These are phyloP conservation scores for Leptoxyphium fumago DNA, from an alignment of 2,329 filamentous ascomycete species.

Conservation along the genomic window DNA sequence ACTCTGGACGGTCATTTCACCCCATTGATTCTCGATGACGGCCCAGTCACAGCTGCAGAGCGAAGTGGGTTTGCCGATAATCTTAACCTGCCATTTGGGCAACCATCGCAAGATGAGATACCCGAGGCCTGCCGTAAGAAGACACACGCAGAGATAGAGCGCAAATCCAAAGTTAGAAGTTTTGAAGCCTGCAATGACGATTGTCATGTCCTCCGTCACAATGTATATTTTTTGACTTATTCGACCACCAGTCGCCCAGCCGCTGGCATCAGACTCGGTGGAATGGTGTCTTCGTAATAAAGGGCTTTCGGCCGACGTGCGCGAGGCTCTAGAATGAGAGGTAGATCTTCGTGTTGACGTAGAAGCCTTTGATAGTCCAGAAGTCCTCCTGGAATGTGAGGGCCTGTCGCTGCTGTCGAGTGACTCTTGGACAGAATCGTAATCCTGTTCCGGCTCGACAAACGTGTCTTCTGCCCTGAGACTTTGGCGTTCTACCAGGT, in stretches of 20 bases:
- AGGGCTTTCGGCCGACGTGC: slow-evolving; percentile 31
- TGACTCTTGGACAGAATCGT: slow-evolving; percentile 6
- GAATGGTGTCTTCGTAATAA: slow-evolving; percentile 61
- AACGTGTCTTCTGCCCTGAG: slow-evolving; percentile 23
- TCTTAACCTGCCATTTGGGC: slow-evolving; percentile 66
- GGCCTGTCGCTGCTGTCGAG: slow-evolving; percentile 4
- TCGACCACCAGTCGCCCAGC: slow-evolving; percentile 44
- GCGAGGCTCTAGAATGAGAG: slow-evolving; percentile 3
- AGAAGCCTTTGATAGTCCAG: slow-evolving; percentile 25
- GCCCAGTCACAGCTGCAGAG: slow-evolving; percentile 76
- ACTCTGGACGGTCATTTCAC: slow-evolving; percentile 67
- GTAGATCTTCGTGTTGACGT: not conserved
- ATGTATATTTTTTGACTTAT: slow-evolving; percentile 86
- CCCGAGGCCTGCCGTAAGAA: slow-evolving; percentile 58
- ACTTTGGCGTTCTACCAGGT: slow-evolving; percentile 24
- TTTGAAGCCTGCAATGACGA: slow-evolving; percentile 81
- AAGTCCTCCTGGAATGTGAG: slow-evolving; percentile 46
- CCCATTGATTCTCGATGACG: slow-evolving; percentile 95
- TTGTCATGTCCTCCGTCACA: slow-evolving; percentile 80
- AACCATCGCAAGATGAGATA: slow-evolving; percentile 84
- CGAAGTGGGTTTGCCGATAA: slow-evolving; percentile 55
- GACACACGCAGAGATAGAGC: slow-evolving; percentile 55
- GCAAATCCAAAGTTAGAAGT: slow-evolving; percentile 58
- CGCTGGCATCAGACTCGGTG: slow-evolving; percentile 51
- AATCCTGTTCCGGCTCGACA: slow-evolving; percentile 21